These are phyloP conservation scores for Antitrichia curtipendula DNA, from an alignment of 225 moss, liverwort and hornwort genomes.

Conservation along the genomic window DNA sequence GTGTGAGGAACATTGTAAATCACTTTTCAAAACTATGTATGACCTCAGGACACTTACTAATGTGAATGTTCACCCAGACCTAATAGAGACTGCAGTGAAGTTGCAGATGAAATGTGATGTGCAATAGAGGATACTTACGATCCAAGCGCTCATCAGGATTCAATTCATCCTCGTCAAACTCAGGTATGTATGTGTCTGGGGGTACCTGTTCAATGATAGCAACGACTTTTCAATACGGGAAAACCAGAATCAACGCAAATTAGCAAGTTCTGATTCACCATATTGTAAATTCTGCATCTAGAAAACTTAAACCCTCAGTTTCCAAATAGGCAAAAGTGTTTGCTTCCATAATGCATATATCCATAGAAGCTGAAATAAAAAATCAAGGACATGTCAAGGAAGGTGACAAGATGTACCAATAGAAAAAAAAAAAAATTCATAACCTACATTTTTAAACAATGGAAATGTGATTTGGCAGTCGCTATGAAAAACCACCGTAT, in stretches of 20 bases:
- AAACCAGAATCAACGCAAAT: background rate
- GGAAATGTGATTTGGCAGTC: background rate
- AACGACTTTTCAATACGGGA: background rate
- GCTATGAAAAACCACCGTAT: background rate
- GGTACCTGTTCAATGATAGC: conserved; percentile 45
- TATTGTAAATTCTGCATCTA: background rate
- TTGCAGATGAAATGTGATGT: background rate
- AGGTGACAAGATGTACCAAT: background rate
- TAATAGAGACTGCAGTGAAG: background rate
- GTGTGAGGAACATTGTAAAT: background rate
- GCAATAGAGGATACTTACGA: conserved; percentile 39
- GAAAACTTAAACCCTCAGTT: background rate
- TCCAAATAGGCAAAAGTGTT: background rate
- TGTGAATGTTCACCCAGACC: background rate
- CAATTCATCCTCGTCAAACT: conserved; percentile 80
- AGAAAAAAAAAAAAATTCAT: background rate
- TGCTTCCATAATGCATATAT: background rate
- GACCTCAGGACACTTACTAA: background rate
- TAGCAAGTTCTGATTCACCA: background rate
- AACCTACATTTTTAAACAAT: too few relatives aligned
- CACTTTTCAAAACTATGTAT: background rate
- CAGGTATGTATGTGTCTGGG: conserved; percentile 84
- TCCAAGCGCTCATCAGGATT: conserved; percentile 94
- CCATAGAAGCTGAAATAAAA: background rate
- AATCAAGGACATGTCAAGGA: background rate